These are phyloP conservation scores for Aspergillus phoenicis DNA, from an alignment of 2,329 filamentous ascomycete genomes.

Conservation along the genomic window DNA sequence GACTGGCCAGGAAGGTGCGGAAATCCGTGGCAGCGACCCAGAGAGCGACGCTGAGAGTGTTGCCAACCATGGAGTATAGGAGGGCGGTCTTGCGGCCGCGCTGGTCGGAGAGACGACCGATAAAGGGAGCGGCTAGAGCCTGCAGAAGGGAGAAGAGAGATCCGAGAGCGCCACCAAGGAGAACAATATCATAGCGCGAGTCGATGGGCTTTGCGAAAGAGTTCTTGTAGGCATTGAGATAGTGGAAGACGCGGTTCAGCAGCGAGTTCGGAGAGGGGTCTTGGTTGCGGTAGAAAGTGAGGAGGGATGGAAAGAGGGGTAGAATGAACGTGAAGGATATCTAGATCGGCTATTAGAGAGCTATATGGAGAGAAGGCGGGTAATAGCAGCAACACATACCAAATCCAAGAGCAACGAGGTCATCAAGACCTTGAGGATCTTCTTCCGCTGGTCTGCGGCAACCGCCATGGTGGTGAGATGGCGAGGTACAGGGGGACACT, in stretches of 20 bases:
- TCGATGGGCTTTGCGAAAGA: constrained; percentile 91
- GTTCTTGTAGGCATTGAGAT: constrained; percentile 92
- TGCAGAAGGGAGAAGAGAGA: constrained; percentile 93
- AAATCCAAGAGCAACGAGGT: constrained; percentile 86
- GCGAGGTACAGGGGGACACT: neutral
- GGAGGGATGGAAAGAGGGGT: constrained; percentile 89
- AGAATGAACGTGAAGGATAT: constrained; percentile 99
- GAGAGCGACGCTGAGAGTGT: constrained; percentile 87
- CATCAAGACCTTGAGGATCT: constrained; percentile 83
- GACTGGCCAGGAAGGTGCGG: constrained; percentile 90
- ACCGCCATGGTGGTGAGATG: constrained; percentile 34
- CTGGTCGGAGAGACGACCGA: constrained; percentile 83
- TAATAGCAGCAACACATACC: constrained; percentile 55
- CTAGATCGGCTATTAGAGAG: constrained; percentile 52
- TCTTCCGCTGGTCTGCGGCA: constrained; percentile 63
- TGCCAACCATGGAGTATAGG: constrained; percentile 88
- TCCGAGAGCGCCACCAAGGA: constrained; percentile 89
- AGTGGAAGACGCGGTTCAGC: constrained; percentile 76
- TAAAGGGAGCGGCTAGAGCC: constrained; percentile 87
- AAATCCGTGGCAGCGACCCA: constrained; percentile 96
- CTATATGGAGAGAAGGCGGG: neutral
- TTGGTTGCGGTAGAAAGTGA: constrained; percentile 91
- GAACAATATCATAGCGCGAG: constrained; percentile 93
- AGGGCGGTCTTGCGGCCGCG: constrained; percentile 86
- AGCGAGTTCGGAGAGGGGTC: constrained; percentile 67